Percentiles rank a stretch among this genome's conserved stretches.
Evolutionary conservation across 805 yeast species (phyloP).

Genomic region (Metschnikowia reukaufii): DNA sequence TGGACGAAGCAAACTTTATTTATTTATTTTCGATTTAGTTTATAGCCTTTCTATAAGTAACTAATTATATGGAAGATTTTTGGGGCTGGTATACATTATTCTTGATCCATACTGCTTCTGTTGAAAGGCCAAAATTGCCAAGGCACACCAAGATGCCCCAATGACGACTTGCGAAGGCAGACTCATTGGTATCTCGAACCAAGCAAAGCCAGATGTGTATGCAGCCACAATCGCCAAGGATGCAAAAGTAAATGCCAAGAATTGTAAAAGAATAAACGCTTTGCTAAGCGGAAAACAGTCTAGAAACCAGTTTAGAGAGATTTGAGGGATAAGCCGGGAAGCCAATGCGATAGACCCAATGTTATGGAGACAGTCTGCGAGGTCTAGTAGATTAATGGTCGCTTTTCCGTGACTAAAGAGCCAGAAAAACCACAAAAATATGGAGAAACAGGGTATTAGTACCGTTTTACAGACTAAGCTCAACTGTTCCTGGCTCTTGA

Average conservation of each 20-base stretch:
- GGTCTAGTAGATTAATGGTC: conserved; percentile 15
- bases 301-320: conserved; percentile 19
- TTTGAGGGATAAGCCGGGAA: conserved; percentile 16
- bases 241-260: background rate
- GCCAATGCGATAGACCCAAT: conserved; percentile 14
- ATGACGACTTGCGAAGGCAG: conserved; percentile 10
- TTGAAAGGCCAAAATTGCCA: conserved; percentile 9
- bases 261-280: conserved; percentile 4
- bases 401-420: conserved; percentile 9
- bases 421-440: background rate
- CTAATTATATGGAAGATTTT: background rate
- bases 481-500: conserved; percentile 10
- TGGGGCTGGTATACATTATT: background rate
- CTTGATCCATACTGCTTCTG: conserved; percentile 5
- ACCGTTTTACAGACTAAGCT: conserved; percentile 15
- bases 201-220: background rate
- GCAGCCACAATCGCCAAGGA: background rate
- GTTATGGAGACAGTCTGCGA: conserved; percentile 16
- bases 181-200: conserved; percentile 13
- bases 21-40: no score
- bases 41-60: no score
- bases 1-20: no score
- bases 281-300: conserved; percentile 8
- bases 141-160: conserved; percentile 1
- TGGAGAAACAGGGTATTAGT: conserved; percentile 1